Evolutionary conservation across 129 eudicot genomes (phyloP).

Genomic region (Calendula officinalis): DNA sequence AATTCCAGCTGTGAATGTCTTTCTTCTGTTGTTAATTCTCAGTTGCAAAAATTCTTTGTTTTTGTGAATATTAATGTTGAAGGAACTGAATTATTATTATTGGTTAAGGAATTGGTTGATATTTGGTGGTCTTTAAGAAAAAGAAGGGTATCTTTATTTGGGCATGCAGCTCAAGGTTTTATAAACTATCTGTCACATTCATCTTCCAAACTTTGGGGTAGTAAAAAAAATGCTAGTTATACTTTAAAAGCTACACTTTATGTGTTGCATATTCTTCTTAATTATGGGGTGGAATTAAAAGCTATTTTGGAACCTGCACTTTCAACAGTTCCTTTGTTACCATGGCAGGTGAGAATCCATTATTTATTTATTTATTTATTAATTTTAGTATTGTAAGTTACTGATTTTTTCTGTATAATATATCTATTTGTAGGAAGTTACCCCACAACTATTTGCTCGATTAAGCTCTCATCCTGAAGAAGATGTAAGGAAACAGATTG

Average conservation of each 20-base stretch:
- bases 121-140: constrained; percentile 92
- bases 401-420: constrained; percentile 23
- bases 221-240: constrained; percentile 55
- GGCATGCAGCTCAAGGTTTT: constrained; percentile 90
- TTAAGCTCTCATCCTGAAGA: constrained; percentile 97
- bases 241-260: constrained; percentile 81
- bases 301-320: constrained; percentile 83
- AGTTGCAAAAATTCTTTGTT: constrained; percentile 57
- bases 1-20: constrained; percentile 54
- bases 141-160: constrained; percentile 87
- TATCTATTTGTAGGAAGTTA: constrained; percentile 70
- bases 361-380: neutral
- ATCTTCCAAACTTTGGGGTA: constrained; percentile 51
- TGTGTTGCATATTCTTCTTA: constrained; percentile 83
- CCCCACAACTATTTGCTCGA: constrained; percentile 93
- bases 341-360: constrained; percentile 81
- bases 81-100: constrained; percentile 25
- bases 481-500: constrained; percentile 83
- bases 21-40: constrained; percentile 62
- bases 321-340: constrained; percentile 78
- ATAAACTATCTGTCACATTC: constrained; percentile 73
- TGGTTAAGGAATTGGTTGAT: constrained; percentile 50
- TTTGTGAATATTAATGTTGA: constrained; percentile 41
- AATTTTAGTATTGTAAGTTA: constrained; percentile 6
- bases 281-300: constrained; percentile 85